phyloP scores from a whole-genome alignment of 805 yeast species.

The Ogataea nonfermentans region DNA sequence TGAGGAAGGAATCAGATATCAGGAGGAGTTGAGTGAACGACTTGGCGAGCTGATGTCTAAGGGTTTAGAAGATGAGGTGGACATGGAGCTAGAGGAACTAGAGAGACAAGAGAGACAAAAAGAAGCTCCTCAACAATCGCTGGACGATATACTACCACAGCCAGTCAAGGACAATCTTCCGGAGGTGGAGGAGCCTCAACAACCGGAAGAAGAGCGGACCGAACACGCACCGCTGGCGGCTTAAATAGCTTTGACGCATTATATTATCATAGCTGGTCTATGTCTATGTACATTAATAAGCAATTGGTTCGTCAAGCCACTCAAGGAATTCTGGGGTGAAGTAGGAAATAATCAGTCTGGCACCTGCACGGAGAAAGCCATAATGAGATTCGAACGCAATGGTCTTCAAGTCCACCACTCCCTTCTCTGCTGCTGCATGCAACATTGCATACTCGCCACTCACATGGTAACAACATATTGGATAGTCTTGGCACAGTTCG shows the following conservation, averaged over 20 bases:
- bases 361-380: conserved; percentile 95
- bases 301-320: conserved; percentile 60
- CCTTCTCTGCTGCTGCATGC: conserved; percentile 97
- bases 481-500: conserved; percentile 75
- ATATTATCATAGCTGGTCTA: conserved; percentile 6
- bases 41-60: conserved; percentile 44
- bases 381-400: conserved; percentile 83
- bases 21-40: conserved; percentile 64
- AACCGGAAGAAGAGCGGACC: conserved; percentile 17
- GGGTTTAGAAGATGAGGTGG: conserved; percentile 60
- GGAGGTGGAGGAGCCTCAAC: conserved; percentile 17
- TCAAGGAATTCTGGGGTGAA: conserved; percentile 95
- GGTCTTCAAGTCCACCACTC: conserved; percentile 78
- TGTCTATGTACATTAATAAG: conserved; percentile 17
- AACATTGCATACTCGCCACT: conserved; percentile 97
- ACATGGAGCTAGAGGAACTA: conserved; percentile 54
- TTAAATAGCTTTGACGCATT: background rate
- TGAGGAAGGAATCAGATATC: conserved; percentile 77
- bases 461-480: conserved; percentile 93
- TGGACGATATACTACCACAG: conserved; percentile 29
- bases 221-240: conserved; percentile 4
- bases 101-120: conserved; percentile 41
- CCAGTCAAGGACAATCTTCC: conserved; percentile 24
- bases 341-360: conserved; percentile 84
- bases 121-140: conserved; percentile 13